phyloP scores from a whole-genome alignment of 257 asterid genomes.

The Gynochthodes officinalis region DNA sequence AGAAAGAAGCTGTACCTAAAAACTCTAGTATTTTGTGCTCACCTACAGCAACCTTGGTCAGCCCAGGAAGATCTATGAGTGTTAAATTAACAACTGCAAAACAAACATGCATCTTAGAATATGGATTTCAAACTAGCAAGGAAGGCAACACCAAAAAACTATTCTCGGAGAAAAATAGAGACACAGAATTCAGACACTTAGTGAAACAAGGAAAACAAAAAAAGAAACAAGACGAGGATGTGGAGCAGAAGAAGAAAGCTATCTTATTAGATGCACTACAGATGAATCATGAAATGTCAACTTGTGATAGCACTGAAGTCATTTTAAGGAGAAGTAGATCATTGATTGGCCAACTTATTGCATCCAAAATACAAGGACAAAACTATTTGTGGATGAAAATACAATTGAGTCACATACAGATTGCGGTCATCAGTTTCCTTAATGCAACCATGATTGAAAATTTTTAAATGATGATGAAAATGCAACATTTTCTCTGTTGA shows the following conservation, averaged over 20 bases:
- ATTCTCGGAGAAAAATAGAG: neutral
- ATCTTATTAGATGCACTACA: neutral
- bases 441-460: no score
- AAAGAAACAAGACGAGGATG: neutral
- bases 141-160: neutral
- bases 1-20: slow-evolving; percentile 12
- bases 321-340: no score
- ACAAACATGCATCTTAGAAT: slow-evolving; percentile 12
- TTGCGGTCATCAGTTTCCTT: no score
- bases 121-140: neutral
- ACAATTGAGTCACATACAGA: no score
- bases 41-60: slow-evolving; percentile 98
- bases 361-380: no score
- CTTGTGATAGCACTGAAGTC: no score
- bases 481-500: no score
- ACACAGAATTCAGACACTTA: neutral
- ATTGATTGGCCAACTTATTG: no score
- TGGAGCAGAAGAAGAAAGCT: neutral
- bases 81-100: slow-evolving; percentile 88
- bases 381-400: no score
- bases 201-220: no score
- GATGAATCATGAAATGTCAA: no score
- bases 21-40: slow-evolving; percentile 35
- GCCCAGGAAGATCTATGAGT: slow-evolving; percentile 95
- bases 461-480: no score